Evolutionary conservation across 2,329 filamentous ascomycete genomes (phyloP).

Genomic region (Monilinia laxa): DNA sequence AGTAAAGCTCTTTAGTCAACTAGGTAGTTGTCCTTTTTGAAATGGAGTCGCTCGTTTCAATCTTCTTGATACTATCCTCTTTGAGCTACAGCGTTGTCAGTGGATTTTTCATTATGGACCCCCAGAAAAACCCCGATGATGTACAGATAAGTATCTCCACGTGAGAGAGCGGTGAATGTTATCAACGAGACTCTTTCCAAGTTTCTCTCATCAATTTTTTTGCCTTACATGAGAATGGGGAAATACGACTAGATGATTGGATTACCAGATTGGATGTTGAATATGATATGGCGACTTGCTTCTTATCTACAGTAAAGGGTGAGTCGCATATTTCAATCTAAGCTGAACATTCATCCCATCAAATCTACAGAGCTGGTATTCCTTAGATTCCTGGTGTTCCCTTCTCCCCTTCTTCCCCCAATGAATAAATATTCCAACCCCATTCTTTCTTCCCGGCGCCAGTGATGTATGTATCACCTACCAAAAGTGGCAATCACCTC

Average conservation of each 20-base stretch:
- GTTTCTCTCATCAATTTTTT: not conserved
- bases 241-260: too few relatives aligned
- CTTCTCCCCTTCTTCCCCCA: too few relatives aligned
- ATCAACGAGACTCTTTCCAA: not conserved
- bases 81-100: slow-evolving; percentile 9
- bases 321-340: not conserved
- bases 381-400: too few relatives aligned
- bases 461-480: slow-evolving; percentile 5
- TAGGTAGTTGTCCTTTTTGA: not conserved
- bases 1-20: not conserved
- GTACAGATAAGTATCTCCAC: slow-evolving; percentile 1
- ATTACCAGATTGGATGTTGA: too few relatives aligned
- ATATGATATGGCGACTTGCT: not conserved
- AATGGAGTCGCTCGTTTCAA: slow-evolving; percentile 10
- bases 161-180: slow-evolving; percentile 17
- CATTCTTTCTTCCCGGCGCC: slow-evolving; percentile 3
- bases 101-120: slow-evolving; percentile 9
- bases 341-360: not conserved
- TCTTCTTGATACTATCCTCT: not conserved
- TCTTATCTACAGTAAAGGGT: too few relatives aligned
- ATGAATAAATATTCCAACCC: not conserved
- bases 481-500: slow-evolving; percentile 20
- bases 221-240: too few relatives aligned
- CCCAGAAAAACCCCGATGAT: slow-evolving; percentile 11
- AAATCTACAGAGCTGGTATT: too few relatives aligned